Percentiles rank a stretch among this genome's conserved stretches.
Conservation (phyloP, 345 rosid genomes). For the Bruguiera gymnorhiza region DNA sequence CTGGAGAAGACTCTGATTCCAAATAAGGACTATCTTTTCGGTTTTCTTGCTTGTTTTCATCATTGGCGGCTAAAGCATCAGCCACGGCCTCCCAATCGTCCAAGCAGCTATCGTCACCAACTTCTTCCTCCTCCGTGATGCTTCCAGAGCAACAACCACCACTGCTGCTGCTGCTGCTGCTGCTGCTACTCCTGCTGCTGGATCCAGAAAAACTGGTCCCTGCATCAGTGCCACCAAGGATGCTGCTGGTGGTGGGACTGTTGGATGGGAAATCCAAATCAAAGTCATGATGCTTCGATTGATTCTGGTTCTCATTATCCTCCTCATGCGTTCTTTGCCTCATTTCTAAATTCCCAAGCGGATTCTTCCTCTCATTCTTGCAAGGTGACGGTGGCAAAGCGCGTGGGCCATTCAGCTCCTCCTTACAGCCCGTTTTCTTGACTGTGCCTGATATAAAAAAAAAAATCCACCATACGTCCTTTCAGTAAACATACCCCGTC, state of each 20-base stretch:
- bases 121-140: conserved; percentile 70
- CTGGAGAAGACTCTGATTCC: conserved; percentile 21
- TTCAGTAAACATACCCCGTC: conserved; percentile 5
- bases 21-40: conserved; percentile 25
- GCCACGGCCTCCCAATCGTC: conserved; percentile 98
- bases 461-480: not conserved
- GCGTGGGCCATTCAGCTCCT: conserved; percentile 28
- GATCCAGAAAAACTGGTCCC: conserved; percentile 49
- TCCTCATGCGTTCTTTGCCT: conserved; percentile 17
- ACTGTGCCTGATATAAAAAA: conserved; percentile 36
- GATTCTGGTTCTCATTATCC: conserved; percentile 30
- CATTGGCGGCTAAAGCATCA: conserved; percentile 81
- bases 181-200: conserved; percentile 35
- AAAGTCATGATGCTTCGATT: conserved; percentile 45
- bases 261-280: conserved; percentile 54
- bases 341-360: conserved; percentile 40
- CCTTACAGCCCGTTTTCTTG: conserved; percentile 52
- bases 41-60: conserved; percentile 32
- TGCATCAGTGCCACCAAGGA: conserved; percentile 35
- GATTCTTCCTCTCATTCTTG: conserved; percentile 29
- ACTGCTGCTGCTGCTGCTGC: conserved; percentile 59
- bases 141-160: conserved; percentile 85
- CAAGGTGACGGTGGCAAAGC: not conserved
- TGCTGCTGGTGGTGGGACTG: conserved; percentile 48
- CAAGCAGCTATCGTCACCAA: conserved; percentile 57